A percentile compares a stretch with the other conserved stretches of the same genome.
Evolutionary conservation across 208 protist species (phyloP).

Genomic region (Naegleria lovaniensis): DNA sequence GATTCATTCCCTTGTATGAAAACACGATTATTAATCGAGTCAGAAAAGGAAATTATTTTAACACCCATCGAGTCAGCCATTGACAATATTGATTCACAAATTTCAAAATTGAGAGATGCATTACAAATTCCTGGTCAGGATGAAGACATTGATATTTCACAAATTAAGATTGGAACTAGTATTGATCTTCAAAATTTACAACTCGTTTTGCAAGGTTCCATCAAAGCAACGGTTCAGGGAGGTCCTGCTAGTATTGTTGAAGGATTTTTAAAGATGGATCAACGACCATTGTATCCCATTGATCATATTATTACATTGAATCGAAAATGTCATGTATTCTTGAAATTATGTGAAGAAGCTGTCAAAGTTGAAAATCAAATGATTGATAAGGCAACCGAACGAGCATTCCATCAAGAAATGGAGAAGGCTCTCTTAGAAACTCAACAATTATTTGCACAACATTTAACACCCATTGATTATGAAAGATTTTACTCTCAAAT

Average conservation of each 20-base stretch:
- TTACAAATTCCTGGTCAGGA: not conserved
- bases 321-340: not conserved
- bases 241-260: constrained; percentile 11
- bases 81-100: constrained; percentile 1
- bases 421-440: not conserved
- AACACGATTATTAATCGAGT: not conserved
- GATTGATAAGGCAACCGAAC: not conserved
- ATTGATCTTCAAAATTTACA: not conserved
- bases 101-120: not conserved
- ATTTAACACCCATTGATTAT: constrained; percentile 8
- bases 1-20: not conserved
- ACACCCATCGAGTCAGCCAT: constrained; percentile 14
- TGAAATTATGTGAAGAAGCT: constrained; percentile 3
- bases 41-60: not conserved
- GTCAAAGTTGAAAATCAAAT: not conserved
- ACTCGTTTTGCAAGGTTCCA: not conserved
- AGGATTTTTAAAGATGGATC: not conserved
- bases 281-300: not conserved
- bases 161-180: not conserved
- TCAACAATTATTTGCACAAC: constrained; percentile 5
- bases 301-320: not conserved
- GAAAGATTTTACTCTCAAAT: not conserved
- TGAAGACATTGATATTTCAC: not conserved
- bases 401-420: constrained; percentile 12
- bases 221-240: not conserved